Evolutionary conservation across 495 filamentous ascomycete genomes (phyloP).

Genomic region (Daldinia concentrica): DNA sequence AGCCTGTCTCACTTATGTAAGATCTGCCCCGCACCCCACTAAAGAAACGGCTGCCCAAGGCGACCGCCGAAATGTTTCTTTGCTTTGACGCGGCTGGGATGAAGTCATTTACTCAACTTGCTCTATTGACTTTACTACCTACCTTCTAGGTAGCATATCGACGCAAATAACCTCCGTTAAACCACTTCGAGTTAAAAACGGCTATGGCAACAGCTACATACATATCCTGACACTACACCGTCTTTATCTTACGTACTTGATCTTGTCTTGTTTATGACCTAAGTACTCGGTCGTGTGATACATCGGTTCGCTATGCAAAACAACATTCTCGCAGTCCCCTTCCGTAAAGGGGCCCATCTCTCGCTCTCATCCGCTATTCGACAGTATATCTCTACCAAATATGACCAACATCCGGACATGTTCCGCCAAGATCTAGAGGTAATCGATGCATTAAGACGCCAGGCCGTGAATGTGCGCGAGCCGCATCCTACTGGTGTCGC

Average conservation of each 20-base stretch:
- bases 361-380: conserved; percentile 84
- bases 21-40: conserved; percentile 35
- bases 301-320: conserved; percentile 41
- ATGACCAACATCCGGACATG: conserved; percentile 99
- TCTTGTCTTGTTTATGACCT: background rate
- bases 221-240: background rate
- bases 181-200: background rate
- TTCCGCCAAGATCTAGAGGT: conserved; percentile 88
- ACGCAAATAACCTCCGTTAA: background rate
- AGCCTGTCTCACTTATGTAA: conserved; percentile 15
- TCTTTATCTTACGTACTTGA: background rate
- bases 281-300: conserved; percentile 4
- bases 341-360: conserved; percentile 82
- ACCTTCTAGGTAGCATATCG: background rate
- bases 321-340: conserved; percentile 73
- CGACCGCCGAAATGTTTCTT: background rate
- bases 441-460: conserved; percentile 81
- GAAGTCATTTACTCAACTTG: conserved; percentile 26
- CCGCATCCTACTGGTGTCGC: conserved; percentile 88
- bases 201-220: conserved; percentile 1
- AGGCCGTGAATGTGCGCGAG: conserved; percentile 87
- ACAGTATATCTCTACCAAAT: conserved; percentile 97
- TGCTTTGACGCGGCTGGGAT: conserved; percentile 13
- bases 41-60: conserved; percentile 22
- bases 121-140: background rate